These are phyloP conservation scores for Filosporella fistucella DNA, from an alignment of 495 filamentous ascomycete species.

Conservation along the genomic window DNA sequence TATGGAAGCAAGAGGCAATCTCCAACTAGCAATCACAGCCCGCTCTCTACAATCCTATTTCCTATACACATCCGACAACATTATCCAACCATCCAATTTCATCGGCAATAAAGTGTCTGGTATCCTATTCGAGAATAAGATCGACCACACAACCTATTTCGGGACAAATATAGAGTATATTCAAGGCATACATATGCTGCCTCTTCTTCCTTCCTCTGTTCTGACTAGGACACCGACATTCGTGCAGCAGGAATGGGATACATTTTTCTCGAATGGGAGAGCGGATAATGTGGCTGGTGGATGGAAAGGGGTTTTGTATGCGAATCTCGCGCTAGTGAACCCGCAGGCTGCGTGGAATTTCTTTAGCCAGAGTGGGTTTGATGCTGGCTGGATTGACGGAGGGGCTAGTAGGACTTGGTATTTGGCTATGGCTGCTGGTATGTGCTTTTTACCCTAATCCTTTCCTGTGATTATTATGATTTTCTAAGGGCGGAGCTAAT, in stretches of 20 bases:
- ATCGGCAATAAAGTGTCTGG: constrained; percentile 83
- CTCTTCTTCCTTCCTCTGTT: constrained; percentile 66
- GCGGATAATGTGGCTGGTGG: constrained; percentile 61
- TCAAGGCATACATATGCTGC: constrained; percentile 97
- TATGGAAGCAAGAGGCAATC: constrained; percentile 81
- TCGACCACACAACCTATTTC: constrained; percentile 94
- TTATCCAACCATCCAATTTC: constrained; percentile 72
- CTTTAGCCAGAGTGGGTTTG: constrained; percentile 63
- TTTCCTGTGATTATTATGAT: too few relatives aligned
- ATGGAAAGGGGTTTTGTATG: constrained; percentile 83
- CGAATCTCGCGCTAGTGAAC: constrained; percentile 76
- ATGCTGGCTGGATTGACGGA: constrained; percentile 73
- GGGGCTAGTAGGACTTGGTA: constrained; percentile 89
- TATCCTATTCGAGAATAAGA: constrained; percentile 96
- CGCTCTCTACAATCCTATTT: constrained; percentile 76
- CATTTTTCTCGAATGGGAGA: constrained; percentile 61
- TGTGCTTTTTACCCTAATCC: too few relatives aligned
- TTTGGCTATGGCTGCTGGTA: constrained; percentile 61
- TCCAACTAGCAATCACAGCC: constrained; percentile 74
- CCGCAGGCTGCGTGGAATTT: constrained; percentile 67
- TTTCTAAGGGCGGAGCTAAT: too few relatives aligned
- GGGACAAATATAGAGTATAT: constrained; percentile 76
- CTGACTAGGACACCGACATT: constrained; percentile 66
- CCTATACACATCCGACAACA: constrained; percentile 65
- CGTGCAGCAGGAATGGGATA: constrained; percentile 80